phyloP scores from a whole-genome alignment of 2,329 filamentous ascomycete species.

The Bipolaris sorokiniana region DNA sequence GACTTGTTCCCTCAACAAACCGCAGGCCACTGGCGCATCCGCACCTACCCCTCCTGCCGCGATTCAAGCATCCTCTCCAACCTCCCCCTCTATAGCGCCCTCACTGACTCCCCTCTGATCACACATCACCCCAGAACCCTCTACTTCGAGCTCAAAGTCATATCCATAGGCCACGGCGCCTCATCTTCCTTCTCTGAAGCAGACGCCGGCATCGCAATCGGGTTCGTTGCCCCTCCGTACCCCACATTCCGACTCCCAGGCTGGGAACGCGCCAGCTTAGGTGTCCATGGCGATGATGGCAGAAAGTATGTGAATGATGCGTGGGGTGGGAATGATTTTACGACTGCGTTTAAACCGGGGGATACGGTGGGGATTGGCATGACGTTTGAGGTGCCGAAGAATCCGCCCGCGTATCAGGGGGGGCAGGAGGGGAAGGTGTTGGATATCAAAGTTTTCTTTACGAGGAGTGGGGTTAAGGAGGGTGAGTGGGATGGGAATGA shows the following conservation, averaged over 20 bases:
- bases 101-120: conserved; percentile 64
- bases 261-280: conserved; percentile 78
- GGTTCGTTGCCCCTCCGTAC: conserved; percentile 76
- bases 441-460: conserved; percentile 71
- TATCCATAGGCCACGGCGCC: conserved; percentile 48
- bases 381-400: conserved; percentile 57
- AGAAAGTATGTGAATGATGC: conserved; percentile 76
- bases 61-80: conserved; percentile 72
- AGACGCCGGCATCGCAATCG: conserved; percentile 67
- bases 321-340: conserved; percentile 74
- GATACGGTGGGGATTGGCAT: conserved; percentile 76
- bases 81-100: conserved; percentile 70
- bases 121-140: conserved; percentile 61
- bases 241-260: conserved; percentile 78
- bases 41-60: conserved; percentile 50
- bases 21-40: conserved; percentile 52
- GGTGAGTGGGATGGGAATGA: conserved; percentile 77
- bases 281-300: conserved; percentile 81
- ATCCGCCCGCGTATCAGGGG: conserved; percentile 45
- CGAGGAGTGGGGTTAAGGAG: conserved; percentile 65
- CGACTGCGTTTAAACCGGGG: conserved; percentile 65
- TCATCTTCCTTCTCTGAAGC: conserved; percentile 42
- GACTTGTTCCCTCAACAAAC: conserved; percentile 55
- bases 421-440: conserved; percentile 41
- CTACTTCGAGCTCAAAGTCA: conserved; percentile 75